Evolutionary conservation across 1,139 yeast genomes (phyloP), one percentile per base, ranked within the genome.

Genomic region (Debaryomyces sp.): DNA sequence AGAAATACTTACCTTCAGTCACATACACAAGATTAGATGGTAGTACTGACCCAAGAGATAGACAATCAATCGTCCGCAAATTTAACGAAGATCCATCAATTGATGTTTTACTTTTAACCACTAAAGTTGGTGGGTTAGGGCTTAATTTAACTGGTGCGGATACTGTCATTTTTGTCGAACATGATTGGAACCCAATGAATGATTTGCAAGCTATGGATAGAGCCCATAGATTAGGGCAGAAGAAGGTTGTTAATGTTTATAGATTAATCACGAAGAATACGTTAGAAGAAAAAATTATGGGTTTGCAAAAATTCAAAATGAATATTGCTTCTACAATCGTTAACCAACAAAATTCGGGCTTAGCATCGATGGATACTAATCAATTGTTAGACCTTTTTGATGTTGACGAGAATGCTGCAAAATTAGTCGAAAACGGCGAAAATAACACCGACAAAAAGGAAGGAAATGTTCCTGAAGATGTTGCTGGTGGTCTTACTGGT

Each of bases 141-240:
- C 82, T 95, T 62, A 95, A 95, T 64, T 78, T 95, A 66, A 95
- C 99, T 0, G 99, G 99, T 54, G 99, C 99, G 0, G 99, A 95
- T 64, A 95, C 99, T 0, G 99, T 95, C 45, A 94, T 95, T 12
- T 95, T 95, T 70, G 96, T 95, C 35, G 99, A 95, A 63, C 99
- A 95, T 63, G 99, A 95, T 68, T 95, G 99, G 99, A 95, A 95
- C 64, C 99, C 99, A 22, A 95, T 95, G 99, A 94, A 91, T 63
- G 99, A 95, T 73, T 76, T 95, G 52, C 99, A 95, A 67, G 99
- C 99, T 0, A 95, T 95, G 99, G 99, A 95, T 66, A 80, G 99
- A 62, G 99, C 99, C 0, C 99, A 95, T 68, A 81, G 99, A 67
- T 83, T 95, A 57, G 99, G 99, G 4, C 99, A 95, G 70, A 91